Percentiles rank a stretch among this genome's conserved stretches.
Evolutionary conservation across 306 rosid genomes (phyloP).

Genomic region (Quillaja saponaria): DNA sequence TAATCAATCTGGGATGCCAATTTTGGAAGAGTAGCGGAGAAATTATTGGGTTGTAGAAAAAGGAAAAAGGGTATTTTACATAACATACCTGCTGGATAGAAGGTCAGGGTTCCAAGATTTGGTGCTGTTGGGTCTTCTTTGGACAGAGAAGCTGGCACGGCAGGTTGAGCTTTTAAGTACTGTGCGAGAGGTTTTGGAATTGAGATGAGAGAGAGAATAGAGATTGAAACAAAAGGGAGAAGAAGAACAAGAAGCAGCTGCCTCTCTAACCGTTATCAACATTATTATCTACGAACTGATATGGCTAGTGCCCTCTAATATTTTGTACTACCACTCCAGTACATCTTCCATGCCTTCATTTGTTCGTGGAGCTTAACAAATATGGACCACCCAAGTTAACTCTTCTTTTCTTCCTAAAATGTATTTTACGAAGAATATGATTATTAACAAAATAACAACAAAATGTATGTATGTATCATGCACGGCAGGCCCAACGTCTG

Average conservation of each 20-base stretch:
- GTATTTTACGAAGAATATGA: too few relatives aligned
- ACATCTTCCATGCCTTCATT: too few relatives aligned
- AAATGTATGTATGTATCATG: too few relatives aligned
- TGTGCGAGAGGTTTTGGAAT: slow-evolving; percentile 34
- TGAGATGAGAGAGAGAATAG: slow-evolving; percentile 23
- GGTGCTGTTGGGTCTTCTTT: slow-evolving; percentile 33
- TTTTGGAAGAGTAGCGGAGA: slow-evolving; percentile 1
- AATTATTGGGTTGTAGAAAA: not conserved
- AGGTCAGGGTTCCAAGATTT: slow-evolving; percentile 43
- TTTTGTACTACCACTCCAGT: too few relatives aligned
- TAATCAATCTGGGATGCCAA: not conserved
- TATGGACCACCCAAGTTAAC: too few relatives aligned
- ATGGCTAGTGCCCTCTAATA: too few relatives aligned
- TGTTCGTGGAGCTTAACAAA: too few relatives aligned
- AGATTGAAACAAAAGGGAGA: slow-evolving; percentile 39
- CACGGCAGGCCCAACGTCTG: too few relatives aligned
- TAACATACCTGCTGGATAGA: slow-evolving; percentile 53
- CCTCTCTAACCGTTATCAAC: slow-evolving; percentile 73
- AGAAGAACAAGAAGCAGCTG: slow-evolving; percentile 49
- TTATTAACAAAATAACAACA: too few relatives aligned
- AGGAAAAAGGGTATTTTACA: slow-evolving; percentile 15
- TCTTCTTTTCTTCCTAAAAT: too few relatives aligned
- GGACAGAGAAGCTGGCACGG: slow-evolving; percentile 51
- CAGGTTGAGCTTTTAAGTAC: slow-evolving; percentile 36
- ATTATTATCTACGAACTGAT: slow-evolving; percentile 36